These are phyloP conservation scores for Boletus tylopilopsis DNA, from an alignment of 768 basidiomycete genomes.

Conservation along the genomic window DNA sequence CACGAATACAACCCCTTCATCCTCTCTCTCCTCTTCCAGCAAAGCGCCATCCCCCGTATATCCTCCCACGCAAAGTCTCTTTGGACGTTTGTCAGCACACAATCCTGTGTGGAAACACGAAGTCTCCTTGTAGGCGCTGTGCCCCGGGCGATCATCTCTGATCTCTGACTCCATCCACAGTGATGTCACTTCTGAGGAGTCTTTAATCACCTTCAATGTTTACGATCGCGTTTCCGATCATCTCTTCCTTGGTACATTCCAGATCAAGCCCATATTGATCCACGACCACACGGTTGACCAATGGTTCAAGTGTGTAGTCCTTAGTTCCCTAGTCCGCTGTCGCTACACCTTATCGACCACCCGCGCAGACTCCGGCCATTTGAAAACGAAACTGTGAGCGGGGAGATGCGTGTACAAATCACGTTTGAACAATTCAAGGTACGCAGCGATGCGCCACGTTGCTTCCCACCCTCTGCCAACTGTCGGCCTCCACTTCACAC, in stretches of 20 bases:
- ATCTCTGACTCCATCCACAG: conserved; percentile 41
- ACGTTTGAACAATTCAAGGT: conserved; percentile 92
- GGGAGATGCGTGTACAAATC: conserved; percentile 92
- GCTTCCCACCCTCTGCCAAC: conserved; percentile 25
- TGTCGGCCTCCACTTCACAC: conserved; percentile 23
- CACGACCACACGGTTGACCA: conserved; percentile 95
- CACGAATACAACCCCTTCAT: conserved; percentile 42
- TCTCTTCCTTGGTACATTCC: conserved; percentile 85
- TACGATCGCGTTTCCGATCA: conserved; percentile 88
- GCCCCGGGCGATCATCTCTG: conserved; percentile 6
- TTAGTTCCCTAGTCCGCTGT: conserved; percentile 12
- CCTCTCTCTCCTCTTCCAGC: conserved; percentile 37
- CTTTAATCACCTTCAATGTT: conserved; percentile 80
- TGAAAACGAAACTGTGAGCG: conserved; percentile 80
- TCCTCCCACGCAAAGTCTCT: conserved; percentile 43
- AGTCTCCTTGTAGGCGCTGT: conserved; percentile 83
- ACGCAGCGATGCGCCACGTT: conserved; percentile 17
- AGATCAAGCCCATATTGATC: conserved; percentile 86
- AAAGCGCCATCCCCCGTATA: conserved; percentile 31
- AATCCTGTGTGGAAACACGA: conserved; percentile 99
- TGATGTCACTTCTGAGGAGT: conserved; percentile 89
- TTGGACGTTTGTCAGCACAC: conserved; percentile 65
- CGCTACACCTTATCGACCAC: conserved; percentile 12
- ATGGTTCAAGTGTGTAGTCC: conserved; percentile 83
- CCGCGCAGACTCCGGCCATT: conserved; percentile 60